A percentile compares a stretch with the other conserved stretches of the same genome.
phyloP scores from a whole-genome alignment of 1,284 basidiomycete genomes.

The Crucibulum cyathiforme region DNA sequence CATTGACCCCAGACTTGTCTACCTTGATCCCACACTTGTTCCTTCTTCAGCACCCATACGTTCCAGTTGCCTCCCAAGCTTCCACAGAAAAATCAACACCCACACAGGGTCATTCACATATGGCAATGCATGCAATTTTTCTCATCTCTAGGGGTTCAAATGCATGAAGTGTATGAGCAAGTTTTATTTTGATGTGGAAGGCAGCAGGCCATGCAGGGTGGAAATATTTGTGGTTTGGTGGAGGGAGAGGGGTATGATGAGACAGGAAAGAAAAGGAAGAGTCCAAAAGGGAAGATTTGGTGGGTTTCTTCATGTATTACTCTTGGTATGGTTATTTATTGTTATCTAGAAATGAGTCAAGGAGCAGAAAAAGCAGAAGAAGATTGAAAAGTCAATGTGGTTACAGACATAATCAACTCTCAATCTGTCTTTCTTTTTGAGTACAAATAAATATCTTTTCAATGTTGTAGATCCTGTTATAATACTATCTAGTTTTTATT shows the following conservation, averaged over 20 bases:
- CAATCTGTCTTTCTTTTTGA: too few species aligned
- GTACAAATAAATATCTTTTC: too few species aligned
- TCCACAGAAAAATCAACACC: constrained; percentile 82
- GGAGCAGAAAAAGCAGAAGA: too few species aligned
- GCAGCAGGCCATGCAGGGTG: constrained; percentile 67
- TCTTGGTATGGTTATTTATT: too few species aligned
- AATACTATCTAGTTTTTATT: too few species aligned
- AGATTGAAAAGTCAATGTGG: too few species aligned
- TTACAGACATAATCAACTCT: too few species aligned
- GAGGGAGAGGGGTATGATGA: constrained; percentile 59
- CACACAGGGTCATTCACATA: constrained; percentile 82
- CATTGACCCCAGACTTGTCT: constrained; percentile 84
- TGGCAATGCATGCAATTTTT: constrained; percentile 69
- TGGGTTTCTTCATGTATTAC: constrained; percentile 45
- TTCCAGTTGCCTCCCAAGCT: constrained; percentile 46
- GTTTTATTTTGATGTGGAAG: constrained; percentile 88
- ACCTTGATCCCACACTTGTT: constrained; percentile 78
- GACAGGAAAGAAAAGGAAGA: constrained; percentile 74
- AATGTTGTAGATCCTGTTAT: too few species aligned
- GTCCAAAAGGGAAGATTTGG: constrained; percentile 87
- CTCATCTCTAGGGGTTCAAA: constrained; percentile 83
- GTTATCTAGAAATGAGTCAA: too few species aligned
- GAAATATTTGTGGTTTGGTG: constrained; percentile 50
- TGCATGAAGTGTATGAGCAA: constrained; percentile 86
- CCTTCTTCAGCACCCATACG: constrained; percentile 35